Evolutionary conservation across 2,329 filamentous ascomycete species (phyloP).

Genomic region (Phaeophleospora eucalypticola): DNA sequence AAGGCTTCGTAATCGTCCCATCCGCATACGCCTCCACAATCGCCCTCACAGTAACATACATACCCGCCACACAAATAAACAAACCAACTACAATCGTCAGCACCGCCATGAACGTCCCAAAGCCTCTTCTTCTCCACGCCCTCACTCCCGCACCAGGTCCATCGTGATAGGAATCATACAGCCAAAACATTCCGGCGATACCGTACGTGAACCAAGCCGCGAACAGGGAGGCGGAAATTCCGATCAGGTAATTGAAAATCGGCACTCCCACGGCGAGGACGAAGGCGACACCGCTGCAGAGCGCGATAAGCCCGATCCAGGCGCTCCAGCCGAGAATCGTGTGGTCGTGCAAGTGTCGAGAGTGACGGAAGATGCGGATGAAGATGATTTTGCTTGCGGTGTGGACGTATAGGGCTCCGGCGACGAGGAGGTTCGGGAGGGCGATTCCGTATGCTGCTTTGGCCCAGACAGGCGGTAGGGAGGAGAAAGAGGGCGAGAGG

Average conservation of each 20-base stretch:
- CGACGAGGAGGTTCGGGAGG: slow-evolving; percentile 50
- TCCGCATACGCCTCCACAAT: slow-evolving; percentile 32
- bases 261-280: slow-evolving; percentile 48
- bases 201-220: slow-evolving; percentile 55
- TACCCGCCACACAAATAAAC: slow-evolving; percentile 44
- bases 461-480: slow-evolving; percentile 42
- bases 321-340: slow-evolving; percentile 45
- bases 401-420: slow-evolving; percentile 49
- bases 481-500: slow-evolving; percentile 47
- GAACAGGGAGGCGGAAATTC: slow-evolving; percentile 49
- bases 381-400: slow-evolving; percentile 52
- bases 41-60: slow-evolving; percentile 47
- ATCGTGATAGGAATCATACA: slow-evolving; percentile 47
- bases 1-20: slow-evolving; percentile 10
- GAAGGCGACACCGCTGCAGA: slow-evolving; percentile 45
- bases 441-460: slow-evolving; percentile 52
- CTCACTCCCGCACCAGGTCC: slow-evolving; percentile 34
- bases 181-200: slow-evolving; percentile 45
- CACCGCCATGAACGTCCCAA: slow-evolving; percentile 39
- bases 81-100: slow-evolving; percentile 45
- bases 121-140: slow-evolving; percentile 18
- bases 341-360: slow-evolving; percentile 46
- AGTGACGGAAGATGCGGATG: slow-evolving; percentile 46
- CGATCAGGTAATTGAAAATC: slow-evolving; percentile 53
- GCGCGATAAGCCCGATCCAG: slow-evolving; percentile 46